phyloP scores from a whole-genome alignment of 2,329 filamentous ascomycete species.

The Bipolaris zeicola region DNA sequence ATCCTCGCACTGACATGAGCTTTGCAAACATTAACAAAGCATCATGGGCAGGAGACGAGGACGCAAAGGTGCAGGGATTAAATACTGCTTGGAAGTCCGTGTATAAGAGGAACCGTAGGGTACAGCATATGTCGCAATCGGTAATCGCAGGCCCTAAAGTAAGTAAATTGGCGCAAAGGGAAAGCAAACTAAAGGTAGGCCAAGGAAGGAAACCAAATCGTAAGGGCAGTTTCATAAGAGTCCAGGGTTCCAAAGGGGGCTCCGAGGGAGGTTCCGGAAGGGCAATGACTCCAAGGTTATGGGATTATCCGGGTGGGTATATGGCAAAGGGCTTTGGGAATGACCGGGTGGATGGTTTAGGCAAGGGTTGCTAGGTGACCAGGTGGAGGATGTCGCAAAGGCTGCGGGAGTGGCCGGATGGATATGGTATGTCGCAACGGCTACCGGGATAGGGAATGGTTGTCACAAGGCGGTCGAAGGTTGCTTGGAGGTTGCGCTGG shows the following conservation, averaged over 20 bases:
- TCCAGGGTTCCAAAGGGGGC: background rate
- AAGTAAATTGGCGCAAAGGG: background rate
- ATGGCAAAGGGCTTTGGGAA: no score
- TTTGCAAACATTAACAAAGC: constrained; percentile 9
- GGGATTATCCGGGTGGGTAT: background rate
- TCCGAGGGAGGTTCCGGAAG: background rate
- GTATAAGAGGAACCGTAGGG: background rate
- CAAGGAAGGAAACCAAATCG: background rate
- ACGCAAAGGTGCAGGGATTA: background rate
- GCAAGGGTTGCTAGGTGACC: background rate
- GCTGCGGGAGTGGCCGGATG: background rate
- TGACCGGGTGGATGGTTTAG: no score
- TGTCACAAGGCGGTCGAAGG: constrained; percentile 11
- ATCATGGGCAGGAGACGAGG: constrained; percentile 3
- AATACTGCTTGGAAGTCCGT: background rate
- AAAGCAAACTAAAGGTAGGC: background rate
- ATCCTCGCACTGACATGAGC: background rate
- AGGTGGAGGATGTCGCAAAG: background rate
- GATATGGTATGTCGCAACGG: background rate
- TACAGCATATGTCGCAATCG: constrained; percentile 1
- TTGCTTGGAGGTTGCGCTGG: constrained; percentile 12
- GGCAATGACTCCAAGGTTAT: background rate
- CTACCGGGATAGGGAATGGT: background rate
- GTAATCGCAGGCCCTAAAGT: constrained; percentile 3
- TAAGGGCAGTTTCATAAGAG: constrained; percentile 1